Percentiles rank a stretch among this genome's conserved stretches.
Evolutionary conservation across 2,329 filamentous ascomycete genomes (phyloP).

Genomic region (Coniochaeta pulveracea): DNA sequence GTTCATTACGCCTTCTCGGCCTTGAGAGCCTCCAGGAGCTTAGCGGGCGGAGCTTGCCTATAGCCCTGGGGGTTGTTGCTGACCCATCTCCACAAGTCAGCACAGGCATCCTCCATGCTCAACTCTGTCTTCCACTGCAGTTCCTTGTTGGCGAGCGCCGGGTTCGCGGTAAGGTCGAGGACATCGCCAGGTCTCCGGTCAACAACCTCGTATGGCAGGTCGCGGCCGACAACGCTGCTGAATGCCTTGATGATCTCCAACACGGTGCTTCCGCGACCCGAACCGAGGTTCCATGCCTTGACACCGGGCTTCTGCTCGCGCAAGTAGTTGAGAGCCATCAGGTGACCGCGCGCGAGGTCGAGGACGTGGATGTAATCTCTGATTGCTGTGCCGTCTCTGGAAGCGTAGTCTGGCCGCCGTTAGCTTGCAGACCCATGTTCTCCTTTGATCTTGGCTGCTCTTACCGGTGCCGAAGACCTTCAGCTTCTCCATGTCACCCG

Average conservation of each 20-base stretch:
- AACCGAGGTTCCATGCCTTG: constrained; percentile 93
- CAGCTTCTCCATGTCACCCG: constrained; percentile 87
- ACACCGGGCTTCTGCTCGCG: constrained; percentile 77
- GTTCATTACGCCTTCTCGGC: constrained; percentile 13
- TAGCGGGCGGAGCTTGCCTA: constrained; percentile 77
- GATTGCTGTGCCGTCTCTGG: constrained; percentile 84
- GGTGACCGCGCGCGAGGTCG: constrained; percentile 76
- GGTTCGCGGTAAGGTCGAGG: constrained; percentile 87
- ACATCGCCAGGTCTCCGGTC: constrained; percentile 80
- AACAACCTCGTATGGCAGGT: constrained; percentile 79
- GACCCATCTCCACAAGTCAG: constrained; percentile 94
- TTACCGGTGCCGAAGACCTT: constrained; percentile 87
- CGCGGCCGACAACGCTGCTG: constrained; percentile 70
- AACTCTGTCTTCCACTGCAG: constrained; percentile 85
- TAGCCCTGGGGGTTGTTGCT: constrained; percentile 95
- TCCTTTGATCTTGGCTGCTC: constrained; percentile 13
- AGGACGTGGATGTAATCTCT: constrained; percentile 97
- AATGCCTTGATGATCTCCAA: constrained; percentile 98
- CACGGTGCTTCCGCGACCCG: constrained; percentile 87
- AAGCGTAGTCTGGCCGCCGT: constrained; percentile 62
- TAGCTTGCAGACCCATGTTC: constrained; percentile 10
- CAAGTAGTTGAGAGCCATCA: constrained; percentile 84
- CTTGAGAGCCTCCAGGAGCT: constrained; percentile 59
- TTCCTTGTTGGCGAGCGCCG: constrained; percentile 76
- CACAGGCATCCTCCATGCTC: constrained; percentile 85